Base-by-base conservation (phyloP, 495 filamentous ascomycete genomes). In the Aspergillus nidulans region DNA sequence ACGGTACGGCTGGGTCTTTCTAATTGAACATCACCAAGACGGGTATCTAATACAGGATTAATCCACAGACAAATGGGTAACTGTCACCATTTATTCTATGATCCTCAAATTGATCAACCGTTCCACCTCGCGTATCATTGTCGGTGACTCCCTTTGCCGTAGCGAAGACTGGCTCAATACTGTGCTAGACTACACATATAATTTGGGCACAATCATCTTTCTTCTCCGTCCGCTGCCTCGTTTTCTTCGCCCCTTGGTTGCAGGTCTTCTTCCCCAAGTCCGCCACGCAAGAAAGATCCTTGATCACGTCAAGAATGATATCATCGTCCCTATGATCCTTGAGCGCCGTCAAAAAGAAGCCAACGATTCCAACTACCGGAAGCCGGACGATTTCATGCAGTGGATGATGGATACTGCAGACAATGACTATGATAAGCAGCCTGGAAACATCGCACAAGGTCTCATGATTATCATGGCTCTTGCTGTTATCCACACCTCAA, bases 121-220 rank as follows among this genome's bases (percentile, higher is more conserved):
- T 12, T 63, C 82, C 8, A 81, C 81, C 0, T 80, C 81, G 16
- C 69, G 82, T 19, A 61, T 84, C n/a, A 80, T 85, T 41, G 73
- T 82, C 50, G 83, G 82, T 23, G 59, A 72, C 0, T 66, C 71
- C 6, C 62, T 84, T 9, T 80, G 77, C 53, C 73, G 76, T 10
- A 71, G 78, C 12, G 73, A 81, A 46, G 69, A 80, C 48, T 88
- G 85, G 72, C 64, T 85, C 21, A 61, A 77, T 2, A 65, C 70
- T 13, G 74, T 80, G 24, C 72, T 78, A 52, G 70, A 64, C 13
- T 87, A 83, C 65, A 81, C 84, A 1, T 41, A 80, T 16, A 74
- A 82, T 39, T 52, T 81, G 1, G 72, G 76, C 16, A 50, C 61
- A 2, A 69, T 69, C 1, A 46, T 72, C 1, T 18, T 64, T 6